Percentiles rank a stretch among this genome's conserved stretches.
Evolutionary conservation across 208 protist species (phyloP).

Genomic region (Vickermania ingenoplastis): DNA sequence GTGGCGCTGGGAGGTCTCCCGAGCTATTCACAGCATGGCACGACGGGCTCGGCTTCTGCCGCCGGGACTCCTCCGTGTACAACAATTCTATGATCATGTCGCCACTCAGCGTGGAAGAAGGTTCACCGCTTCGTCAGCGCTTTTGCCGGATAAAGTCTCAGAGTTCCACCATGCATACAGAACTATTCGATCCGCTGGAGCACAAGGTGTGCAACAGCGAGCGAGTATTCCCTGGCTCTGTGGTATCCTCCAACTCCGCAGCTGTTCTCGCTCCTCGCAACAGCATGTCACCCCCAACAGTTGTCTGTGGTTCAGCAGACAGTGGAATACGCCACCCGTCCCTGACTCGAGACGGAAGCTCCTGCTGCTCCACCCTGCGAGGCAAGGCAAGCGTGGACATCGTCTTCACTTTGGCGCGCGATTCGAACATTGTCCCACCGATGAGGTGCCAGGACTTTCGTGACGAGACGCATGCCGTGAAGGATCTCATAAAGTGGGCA

Average conservation of each 20-base stretch:
- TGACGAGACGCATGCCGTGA: neutral
- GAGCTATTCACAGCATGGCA: neutral
- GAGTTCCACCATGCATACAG: neutral
- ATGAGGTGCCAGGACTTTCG: neutral
- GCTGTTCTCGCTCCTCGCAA: neutral
- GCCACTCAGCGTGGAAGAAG: neutral
- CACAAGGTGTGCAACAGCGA: slow-evolving; percentile 14
- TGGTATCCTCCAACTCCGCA: neutral
- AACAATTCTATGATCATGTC: neutral
- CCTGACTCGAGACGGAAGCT: neutral
- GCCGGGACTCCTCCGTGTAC: neutral
- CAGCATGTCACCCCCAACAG: neutral
- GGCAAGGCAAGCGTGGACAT: neutral
- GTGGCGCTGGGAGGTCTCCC: neutral
- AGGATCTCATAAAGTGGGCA: neutral
- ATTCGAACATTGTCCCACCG: neutral
- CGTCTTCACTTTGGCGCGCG: neutral
- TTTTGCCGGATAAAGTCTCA: neutral
- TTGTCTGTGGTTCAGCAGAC: neutral
- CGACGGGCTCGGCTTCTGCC: neutral
- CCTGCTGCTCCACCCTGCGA: neutral
- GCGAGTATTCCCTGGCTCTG: too few relatives aligned
- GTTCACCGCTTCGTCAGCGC: neutral
- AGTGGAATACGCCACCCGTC: neutral
- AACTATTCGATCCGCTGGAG: slow-evolving; percentile 16